phyloP scores from a whole-genome alignment of 2,329 filamentous ascomycete species.

The Phialophora expanda region DNA sequence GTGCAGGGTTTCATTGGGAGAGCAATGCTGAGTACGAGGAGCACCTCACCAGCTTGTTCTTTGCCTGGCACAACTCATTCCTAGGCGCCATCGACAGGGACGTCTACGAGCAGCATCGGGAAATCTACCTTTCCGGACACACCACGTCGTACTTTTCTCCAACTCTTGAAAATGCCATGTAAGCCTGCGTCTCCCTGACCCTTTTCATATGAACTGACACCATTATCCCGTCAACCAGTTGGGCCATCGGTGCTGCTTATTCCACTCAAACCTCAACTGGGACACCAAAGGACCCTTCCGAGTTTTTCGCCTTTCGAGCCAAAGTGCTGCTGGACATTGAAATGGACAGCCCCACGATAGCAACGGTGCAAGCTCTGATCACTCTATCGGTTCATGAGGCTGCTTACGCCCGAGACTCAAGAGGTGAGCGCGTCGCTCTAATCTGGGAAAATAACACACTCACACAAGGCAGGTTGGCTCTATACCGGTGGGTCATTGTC shows the following conservation, averaged over 20 bases:
- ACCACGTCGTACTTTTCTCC: slow-evolving; percentile 49
- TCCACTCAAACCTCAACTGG: neutral
- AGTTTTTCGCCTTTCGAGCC: slow-evolving; percentile 45
- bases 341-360: slow-evolving; percentile 54
- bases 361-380: slow-evolving; percentile 55
- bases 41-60: slow-evolving; percentile 54
- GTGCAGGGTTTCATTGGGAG: slow-evolving; percentile 49
- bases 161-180: slow-evolving; percentile 51
- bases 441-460: neutral
- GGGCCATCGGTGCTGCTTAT: slow-evolving; percentile 15
- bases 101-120: slow-evolving; percentile 43
- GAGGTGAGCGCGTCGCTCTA: slow-evolving; percentile 52
- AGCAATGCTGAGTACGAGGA: slow-evolving; percentile 51
- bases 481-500: slow-evolving; percentile 3
- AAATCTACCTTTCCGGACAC: slow-evolving; percentile 39
- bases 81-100: slow-evolving; percentile 53
- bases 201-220: too few species aligned
- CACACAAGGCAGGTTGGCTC: slow-evolving; percentile 9
- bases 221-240: neutral
- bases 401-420: slow-evolving; percentile 52
- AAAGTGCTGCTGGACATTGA: slow-evolving; percentile 56
- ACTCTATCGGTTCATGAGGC: slow-evolving; percentile 55
- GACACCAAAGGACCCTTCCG: neutral
- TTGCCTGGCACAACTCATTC: slow-evolving; percentile 56
- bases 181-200: neutral